Percentiles rank a stretch among this genome's conserved stretches.
phyloP scores from a whole-genome alignment of 495 filamentous ascomycete species.

The Penicillium egyptiacum region DNA sequence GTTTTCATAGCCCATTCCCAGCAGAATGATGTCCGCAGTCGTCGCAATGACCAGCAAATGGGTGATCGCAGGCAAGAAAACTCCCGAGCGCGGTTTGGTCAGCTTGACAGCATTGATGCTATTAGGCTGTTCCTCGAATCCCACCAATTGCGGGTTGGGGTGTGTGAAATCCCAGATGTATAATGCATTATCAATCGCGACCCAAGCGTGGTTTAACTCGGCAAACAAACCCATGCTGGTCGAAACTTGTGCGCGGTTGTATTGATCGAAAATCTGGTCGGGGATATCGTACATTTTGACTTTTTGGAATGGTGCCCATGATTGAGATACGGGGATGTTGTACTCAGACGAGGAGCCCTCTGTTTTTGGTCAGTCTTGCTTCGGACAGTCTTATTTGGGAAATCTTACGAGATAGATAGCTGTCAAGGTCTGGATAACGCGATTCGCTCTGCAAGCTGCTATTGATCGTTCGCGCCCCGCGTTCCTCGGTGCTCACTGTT shows the following conservation, averaged over 20 bases:
- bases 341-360: conserved; percentile 92
- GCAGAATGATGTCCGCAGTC: conserved; percentile 72
- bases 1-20: conserved; percentile 69
- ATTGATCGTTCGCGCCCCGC: conserved; percentile 83
- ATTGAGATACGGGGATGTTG: conserved; percentile 61
- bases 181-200: conserved; percentile 89
- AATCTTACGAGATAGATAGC: conserved; percentile 80
- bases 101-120: conserved; percentile 84
- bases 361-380: conserved; percentile 26
- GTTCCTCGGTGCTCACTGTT: conserved; percentile 64
- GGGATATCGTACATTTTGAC: conserved; percentile 80
- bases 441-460: conserved; percentile 69
- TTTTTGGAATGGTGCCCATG: conserved; percentile 90
- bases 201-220: conserved; percentile 91
- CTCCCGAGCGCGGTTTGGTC: conserved; percentile 70
- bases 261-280: conserved; percentile 83
- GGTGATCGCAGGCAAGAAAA: conserved; percentile 81
- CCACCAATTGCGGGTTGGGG: conserved; percentile 82
- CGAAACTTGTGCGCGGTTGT: conserved; percentile 77
- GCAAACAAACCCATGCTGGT: conserved; percentile 93
- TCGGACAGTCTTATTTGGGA: neutral
- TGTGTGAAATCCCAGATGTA: conserved; percentile 98
- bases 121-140: conserved; percentile 84
- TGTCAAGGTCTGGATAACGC: conserved; percentile 86
- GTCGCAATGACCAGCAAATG: conserved; percentile 89